These are phyloP conservation scores for Physcia stellaris DNA, from an alignment of 495 filamentous ascomycete species.

Conservation along the genomic window DNA sequence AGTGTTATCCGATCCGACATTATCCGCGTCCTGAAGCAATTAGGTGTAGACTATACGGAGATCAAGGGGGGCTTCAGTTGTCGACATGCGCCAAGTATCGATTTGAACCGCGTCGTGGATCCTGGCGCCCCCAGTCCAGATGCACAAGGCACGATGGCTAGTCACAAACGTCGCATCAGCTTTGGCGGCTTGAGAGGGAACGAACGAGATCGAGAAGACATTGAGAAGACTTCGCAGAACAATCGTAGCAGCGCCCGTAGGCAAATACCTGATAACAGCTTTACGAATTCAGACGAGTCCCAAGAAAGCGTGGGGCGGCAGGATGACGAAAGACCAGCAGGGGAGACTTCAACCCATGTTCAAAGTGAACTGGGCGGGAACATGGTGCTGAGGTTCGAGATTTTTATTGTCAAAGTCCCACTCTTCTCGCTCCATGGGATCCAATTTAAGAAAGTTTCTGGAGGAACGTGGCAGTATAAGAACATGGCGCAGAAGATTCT, in stretches of 20 bases:
- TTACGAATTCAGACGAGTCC: conserved; percentile 67
- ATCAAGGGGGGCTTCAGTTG: conserved; percentile 92
- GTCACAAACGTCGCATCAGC: conserved; percentile 66
- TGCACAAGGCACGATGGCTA: conserved; percentile 36
- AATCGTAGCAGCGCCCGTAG: conserved; percentile 15
- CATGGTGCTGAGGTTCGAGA: conserved; percentile 81
- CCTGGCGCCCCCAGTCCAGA: conserved; percentile 37
- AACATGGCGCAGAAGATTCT: conserved; percentile 94
- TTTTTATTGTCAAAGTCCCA: conserved; percentile 95
- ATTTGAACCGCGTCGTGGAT: conserved; percentile 58
- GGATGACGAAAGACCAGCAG: conserved; percentile 38
- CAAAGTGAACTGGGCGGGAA: conserved; percentile 72
- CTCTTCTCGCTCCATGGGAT: conserved; percentile 87
- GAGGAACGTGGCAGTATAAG: conserved; percentile 96
- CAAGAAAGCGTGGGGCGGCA: conserved; percentile 30
- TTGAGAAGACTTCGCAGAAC: conserved; percentile 25
- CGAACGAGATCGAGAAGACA: conserved; percentile 46
- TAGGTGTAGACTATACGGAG: conserved; percentile 81
- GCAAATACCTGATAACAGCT: conserved; percentile 59
- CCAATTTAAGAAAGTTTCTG: conserved; percentile 94
- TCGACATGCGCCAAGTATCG: conserved; percentile 75
- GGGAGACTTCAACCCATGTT: conserved; percentile 74
- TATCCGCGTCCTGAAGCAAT: conserved; percentile 73
- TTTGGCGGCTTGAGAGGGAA: conserved; percentile 56
- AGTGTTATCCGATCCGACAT: conserved; percentile 77